Percentiles rank a stretch among this genome's conserved stretches.
phyloP scores from a whole-genome alignment of 2,329 filamentous ascomycete species.

The Cercospora sp. region DNA sequence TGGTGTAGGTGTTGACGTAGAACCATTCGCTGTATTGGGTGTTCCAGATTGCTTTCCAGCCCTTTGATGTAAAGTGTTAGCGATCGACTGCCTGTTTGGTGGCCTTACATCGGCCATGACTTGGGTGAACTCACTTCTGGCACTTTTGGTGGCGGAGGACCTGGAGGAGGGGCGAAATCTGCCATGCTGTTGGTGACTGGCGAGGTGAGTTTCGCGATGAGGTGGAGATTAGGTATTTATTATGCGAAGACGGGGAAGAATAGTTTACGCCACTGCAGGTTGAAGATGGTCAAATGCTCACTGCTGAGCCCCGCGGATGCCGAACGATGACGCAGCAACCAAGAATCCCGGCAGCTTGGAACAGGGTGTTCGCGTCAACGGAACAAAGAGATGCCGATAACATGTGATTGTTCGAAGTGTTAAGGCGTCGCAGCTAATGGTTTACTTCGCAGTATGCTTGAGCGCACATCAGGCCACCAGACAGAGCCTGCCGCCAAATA shows the following conservation, averaged over 20 bases:
- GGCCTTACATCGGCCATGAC: neutral
- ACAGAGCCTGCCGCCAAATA: too few species aligned
- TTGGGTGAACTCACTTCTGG: constrained; percentile 17
- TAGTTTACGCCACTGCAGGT: neutral
- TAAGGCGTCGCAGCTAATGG: too few species aligned
- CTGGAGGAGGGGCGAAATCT: constrained; percentile 38
- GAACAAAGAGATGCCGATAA: neutral
- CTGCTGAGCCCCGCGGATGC: neutral
- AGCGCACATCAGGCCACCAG: too few species aligned
- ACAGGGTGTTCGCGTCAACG: neutral
- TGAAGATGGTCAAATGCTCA: neutral
- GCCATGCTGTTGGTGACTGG: constrained; percentile 27
- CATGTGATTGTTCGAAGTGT: too few species aligned
- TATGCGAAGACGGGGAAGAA: neutral
- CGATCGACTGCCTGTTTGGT: neutral
- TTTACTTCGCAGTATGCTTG: too few species aligned
- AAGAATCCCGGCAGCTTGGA: neutral
- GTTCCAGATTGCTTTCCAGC: constrained; percentile 85
- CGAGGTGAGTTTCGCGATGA: neutral
- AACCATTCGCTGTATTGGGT: constrained; percentile 90
- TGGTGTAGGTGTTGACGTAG: constrained; percentile 86
- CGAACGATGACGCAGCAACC: neutral
- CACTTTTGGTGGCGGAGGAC: constrained; percentile 32
- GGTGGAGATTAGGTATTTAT: neutral
- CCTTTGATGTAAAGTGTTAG: constrained; percentile 45